Conservation (phyloP, 495 filamentous ascomycete genomes). For the Talaromyces stipitatus region DNA sequence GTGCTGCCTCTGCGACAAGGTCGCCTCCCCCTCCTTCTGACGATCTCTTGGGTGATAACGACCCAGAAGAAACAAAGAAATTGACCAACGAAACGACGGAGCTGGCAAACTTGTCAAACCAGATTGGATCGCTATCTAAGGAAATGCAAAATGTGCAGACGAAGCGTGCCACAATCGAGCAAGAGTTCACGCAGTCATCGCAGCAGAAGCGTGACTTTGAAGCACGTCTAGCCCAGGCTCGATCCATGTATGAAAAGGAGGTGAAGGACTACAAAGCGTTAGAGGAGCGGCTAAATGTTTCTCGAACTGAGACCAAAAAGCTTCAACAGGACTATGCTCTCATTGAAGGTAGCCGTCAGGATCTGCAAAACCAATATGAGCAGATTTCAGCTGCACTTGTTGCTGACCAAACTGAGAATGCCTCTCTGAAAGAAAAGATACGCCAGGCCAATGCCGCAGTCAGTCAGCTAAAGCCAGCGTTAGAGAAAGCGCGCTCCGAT, state of each 20-base stretch:
- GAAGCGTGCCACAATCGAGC: slow-evolving; percentile 69
- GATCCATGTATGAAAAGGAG: slow-evolving; percentile 86
- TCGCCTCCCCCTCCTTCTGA: slow-evolving; percentile 56
- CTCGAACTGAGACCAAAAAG: slow-evolving; percentile 74
- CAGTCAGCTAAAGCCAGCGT: slow-evolving; percentile 69
- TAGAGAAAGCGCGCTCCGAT: slow-evolving; percentile 84
- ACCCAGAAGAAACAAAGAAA: slow-evolving; percentile 82
- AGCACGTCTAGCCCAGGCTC: slow-evolving; percentile 71
- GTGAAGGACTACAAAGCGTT: slow-evolving; percentile 75
- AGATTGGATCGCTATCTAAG: slow-evolving; percentile 79
- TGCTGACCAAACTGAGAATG: slow-evolving; percentile 83
- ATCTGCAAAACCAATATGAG: slow-evolving; percentile 76
- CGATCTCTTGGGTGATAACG: slow-evolving; percentile 90
- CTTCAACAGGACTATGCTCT: slow-evolving; percentile 72
- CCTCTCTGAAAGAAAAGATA: slow-evolving; percentile 78
- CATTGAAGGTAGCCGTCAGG: slow-evolving; percentile 73
- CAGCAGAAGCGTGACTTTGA: slow-evolving; percentile 91
- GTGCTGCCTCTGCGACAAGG: slow-evolving; percentile 50
- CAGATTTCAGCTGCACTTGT: slow-evolving; percentile 67
- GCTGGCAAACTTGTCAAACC: slow-evolving; percentile 93
- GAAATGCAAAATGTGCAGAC: slow-evolving; percentile 89
- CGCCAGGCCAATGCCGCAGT: slow-evolving; percentile 74
- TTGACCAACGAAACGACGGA: slow-evolving; percentile 83
- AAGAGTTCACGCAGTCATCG: slow-evolving; percentile 66
- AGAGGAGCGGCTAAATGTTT: slow-evolving; percentile 69